Percentiles rank a stretch among this genome's conserved stretches.
Evolutionary conservation across 768 basidiomycete species (phyloP).

Genomic region (Russula abietina): DNA sequence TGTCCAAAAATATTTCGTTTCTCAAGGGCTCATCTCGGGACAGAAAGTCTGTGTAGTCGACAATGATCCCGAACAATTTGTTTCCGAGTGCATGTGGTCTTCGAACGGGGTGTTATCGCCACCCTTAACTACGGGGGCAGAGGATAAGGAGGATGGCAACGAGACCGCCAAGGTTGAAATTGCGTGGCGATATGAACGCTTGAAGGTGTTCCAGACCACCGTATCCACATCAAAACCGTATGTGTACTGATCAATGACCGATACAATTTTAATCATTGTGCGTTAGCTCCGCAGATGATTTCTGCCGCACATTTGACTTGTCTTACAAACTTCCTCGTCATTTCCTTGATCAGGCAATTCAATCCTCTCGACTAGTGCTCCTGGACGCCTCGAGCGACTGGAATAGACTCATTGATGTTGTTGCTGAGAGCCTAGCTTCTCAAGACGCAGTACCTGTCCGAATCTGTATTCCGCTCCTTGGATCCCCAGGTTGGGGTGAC

Average conservation of each 20-base stretch:
- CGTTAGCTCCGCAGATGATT: constrained; percentile 49
- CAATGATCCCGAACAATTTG: constrained; percentile 49
- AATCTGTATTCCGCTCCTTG: constrained; percentile 24
- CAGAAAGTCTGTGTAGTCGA: constrained; percentile 69
- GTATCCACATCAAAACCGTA: constrained; percentile 47
- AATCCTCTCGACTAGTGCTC: constrained; percentile 16
- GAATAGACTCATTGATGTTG: constrained; percentile 6
- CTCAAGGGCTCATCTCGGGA: constrained; percentile 72
- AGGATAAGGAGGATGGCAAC: constrained; percentile 35
- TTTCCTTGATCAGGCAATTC: constrained; percentile 34
- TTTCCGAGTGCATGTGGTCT: constrained; percentile 78
- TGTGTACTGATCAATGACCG: constrained; percentile 30
- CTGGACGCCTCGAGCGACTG: constrained; percentile 10
- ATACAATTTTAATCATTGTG: constrained; percentile 12
- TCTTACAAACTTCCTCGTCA: constrained; percentile 50
- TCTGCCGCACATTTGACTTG: constrained; percentile 69
- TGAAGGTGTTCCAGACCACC: constrained; percentile 90
- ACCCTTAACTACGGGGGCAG: constrained; percentile 32
- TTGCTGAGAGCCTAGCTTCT: constrained; percentile 23
- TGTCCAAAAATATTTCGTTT: constrained; percentile 80
- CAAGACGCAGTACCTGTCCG: constrained; percentile 12
- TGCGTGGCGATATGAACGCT: constrained; percentile 93
- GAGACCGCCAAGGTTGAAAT: constrained; percentile 73
- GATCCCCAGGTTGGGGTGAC: constrained; percentile 62
- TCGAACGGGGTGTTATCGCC: constrained; percentile 32